phyloP scores from a whole-genome alignment of 225 moss, liverwort and hornwort genomes.

The Physcomitrellopsis africana region DNA sequence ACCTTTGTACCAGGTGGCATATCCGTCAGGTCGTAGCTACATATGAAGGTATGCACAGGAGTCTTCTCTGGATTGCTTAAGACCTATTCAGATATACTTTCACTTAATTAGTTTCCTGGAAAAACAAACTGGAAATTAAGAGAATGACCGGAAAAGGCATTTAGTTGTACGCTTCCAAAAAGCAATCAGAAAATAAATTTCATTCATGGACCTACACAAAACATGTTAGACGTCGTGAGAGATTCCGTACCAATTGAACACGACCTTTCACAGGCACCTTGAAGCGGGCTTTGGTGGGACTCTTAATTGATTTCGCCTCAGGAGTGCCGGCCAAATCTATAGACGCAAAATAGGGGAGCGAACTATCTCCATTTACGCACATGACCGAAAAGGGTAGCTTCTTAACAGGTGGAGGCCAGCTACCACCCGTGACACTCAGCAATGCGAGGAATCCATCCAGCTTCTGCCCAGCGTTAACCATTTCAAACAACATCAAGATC shows the following conservation, averaged over 20 bases:
- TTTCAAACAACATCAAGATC: background rate
- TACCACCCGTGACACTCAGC: conserved; percentile 89
- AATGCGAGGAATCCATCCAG: conserved; percentile 92
- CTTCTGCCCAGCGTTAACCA: conserved; percentile 57
- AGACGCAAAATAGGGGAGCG: conserved; percentile 84
- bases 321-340: conserved; percentile 76
- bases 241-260: conserved; percentile 78
- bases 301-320: conserved; percentile 52
- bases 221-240: background rate
- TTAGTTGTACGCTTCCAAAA: background rate
- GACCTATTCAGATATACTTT: conserved; percentile 59
- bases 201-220: conserved; percentile 8
- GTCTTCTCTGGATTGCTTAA: conserved; percentile 98
- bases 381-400: conserved; percentile 93
- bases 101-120: conserved; percentile 32
- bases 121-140: background rate
- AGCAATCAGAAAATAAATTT: background rate
- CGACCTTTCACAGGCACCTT: conserved; percentile 89
- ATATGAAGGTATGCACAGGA: conserved; percentile 98
- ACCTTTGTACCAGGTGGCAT: conserved; percentile 99
- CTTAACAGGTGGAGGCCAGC: conserved; percentile 72
- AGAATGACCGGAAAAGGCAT: too few species aligned
- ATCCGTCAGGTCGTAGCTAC: conserved; percentile 97
- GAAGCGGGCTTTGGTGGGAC: conserved; percentile 67
- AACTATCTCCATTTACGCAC: conserved; percentile 95